Percentiles rank a stretch among this genome's conserved stretches.
phyloP scores from a whole-genome alignment of 1,284 basidiomycete species.

The Tylopilus sp. region DNA sequence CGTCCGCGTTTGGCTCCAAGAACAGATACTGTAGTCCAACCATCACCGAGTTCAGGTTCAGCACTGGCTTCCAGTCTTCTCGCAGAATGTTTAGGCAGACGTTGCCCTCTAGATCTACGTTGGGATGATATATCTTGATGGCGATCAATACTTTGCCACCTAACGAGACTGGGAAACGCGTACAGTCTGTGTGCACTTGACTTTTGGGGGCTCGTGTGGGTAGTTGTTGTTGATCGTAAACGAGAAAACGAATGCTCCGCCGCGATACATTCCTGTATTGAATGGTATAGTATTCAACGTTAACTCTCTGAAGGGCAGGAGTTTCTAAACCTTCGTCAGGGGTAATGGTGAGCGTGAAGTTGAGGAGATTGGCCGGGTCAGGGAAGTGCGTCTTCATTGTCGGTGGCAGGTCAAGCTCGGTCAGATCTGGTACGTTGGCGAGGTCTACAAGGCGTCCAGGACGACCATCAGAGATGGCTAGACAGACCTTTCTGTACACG shows the following conservation, averaged over 20 bases:
- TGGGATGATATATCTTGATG: slow-evolving; percentile 94
- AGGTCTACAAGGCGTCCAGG: slow-evolving; percentile 8
- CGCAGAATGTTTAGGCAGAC: slow-evolving; percentile 96
- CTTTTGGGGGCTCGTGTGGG: slow-evolving; percentile 98
- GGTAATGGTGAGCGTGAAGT: slow-evolving; percentile 91
- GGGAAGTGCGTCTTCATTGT: slow-evolving; percentile 96
- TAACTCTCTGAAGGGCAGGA: neutral
- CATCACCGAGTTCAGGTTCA: slow-evolving; percentile 96
- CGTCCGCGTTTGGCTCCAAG: slow-evolving; percentile 97
- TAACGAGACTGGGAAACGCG: slow-evolving; percentile 23
- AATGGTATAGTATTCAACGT: slow-evolving; percentile 10
- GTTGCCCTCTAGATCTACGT: slow-evolving; percentile 95
- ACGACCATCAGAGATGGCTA: neutral
- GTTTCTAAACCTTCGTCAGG: slow-evolving; percentile 84
- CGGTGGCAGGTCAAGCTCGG: slow-evolving; percentile 91
- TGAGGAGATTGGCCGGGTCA: slow-evolving; percentile 88
- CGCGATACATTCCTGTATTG: slow-evolving; percentile 90
- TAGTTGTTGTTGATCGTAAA: slow-evolving; percentile 97
- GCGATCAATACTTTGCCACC: slow-evolving; percentile 4
- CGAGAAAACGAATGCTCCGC: slow-evolving; percentile 88
- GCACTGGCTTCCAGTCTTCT: slow-evolving; percentile 99
- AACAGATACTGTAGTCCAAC: slow-evolving; percentile 98
- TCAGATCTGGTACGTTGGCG: slow-evolving; percentile 65
- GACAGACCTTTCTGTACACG: slow-evolving; percentile 91
- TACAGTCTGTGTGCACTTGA: slow-evolving; percentile 94